Conservation (phyloP, 805 yeast genomes). For the Wickerhamiella nectarea region DNA sequence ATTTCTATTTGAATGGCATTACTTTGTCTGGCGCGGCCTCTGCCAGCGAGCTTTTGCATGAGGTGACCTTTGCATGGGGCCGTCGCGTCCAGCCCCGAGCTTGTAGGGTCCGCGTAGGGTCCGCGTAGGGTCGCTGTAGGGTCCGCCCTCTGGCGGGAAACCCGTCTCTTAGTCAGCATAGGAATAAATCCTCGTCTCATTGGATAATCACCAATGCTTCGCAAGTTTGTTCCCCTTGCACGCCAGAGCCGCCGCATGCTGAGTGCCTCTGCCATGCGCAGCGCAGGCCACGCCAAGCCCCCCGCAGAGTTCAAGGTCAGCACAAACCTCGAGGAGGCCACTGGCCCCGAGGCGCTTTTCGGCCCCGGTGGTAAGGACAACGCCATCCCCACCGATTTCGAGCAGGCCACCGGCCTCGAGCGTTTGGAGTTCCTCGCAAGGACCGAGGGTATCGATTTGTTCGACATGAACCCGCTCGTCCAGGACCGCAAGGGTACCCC, state of each 20-base stretch:
- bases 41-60: no score
- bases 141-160: no score
- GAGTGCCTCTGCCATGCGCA: slow-evolving; percentile 4
- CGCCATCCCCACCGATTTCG: slow-evolving; percentile 76
- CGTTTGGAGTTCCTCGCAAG: slow-evolving; percentile 91
- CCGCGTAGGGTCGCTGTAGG: no score
- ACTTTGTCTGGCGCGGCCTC: no score
- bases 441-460: slow-evolving; percentile 84
- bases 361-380: slow-evolving; percentile 75
- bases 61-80: no score
- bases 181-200: slow-evolving; percentile 3
- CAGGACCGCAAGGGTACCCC: slow-evolving; percentile 83
- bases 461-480: slow-evolving; percentile 75
- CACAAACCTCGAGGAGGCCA: slow-evolving; percentile 52
- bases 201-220: slow-evolving; percentile 7
- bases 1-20: no score
- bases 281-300: slow-evolving; percentile 11
- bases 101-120: no score
- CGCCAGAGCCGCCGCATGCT: slow-evolving; percentile 9
- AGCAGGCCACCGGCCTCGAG: slow-evolving; percentile 97
- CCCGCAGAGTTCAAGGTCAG: slow-evolving; percentile 16
- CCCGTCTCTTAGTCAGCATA: background rate
- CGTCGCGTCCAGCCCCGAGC: no score
- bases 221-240: slow-evolving; percentile 7
- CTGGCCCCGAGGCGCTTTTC: slow-evolving; percentile 60